Conservation (phyloP, 768 basidiomycete species). For the Serpula lacrymans region DNA sequence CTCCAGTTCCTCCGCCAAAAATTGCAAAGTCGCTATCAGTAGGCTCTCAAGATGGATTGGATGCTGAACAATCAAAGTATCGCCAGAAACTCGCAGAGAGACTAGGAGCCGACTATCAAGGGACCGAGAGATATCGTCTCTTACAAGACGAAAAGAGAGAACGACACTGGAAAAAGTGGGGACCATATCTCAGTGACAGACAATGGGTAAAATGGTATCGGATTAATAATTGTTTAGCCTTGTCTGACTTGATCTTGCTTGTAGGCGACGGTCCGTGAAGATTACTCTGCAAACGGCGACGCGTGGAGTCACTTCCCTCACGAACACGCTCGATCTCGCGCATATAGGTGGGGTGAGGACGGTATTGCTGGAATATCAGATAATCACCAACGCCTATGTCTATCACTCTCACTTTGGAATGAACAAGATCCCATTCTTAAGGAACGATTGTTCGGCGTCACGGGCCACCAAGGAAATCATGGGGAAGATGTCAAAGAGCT, state of each 20-base stretch:
- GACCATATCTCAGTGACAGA: conserved; percentile 93
- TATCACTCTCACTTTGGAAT: conserved; percentile 93
- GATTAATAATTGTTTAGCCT: background rate
- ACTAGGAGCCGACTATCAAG: conserved; percentile 71
- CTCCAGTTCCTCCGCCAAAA: conserved; percentile 44
- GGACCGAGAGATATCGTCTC: conserved; percentile 82
- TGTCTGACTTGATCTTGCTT: conserved; percentile 8
- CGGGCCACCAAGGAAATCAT: conserved; percentile 97
- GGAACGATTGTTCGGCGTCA: conserved; percentile 94
- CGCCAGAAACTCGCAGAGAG: conserved; percentile 62
- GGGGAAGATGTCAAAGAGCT: conserved; percentile 99
- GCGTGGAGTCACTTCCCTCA: conserved; percentile 96
- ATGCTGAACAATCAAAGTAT: conserved; percentile 34
- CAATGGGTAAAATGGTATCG: conserved; percentile 86
- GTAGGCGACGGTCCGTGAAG: conserved; percentile 96
- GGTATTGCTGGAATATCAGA: conserved; percentile 97
- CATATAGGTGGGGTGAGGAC: conserved; percentile 99
- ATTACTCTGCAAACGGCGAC: conserved; percentile 95
- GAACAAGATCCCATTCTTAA: conserved; percentile 92
- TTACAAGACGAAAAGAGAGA: conserved; percentile 76
- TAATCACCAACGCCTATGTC: conserved; percentile 92
- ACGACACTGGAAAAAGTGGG: conserved; percentile 98
- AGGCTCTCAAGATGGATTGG: conserved; percentile 5
- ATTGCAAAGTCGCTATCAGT: conserved; percentile 35
- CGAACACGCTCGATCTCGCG: conserved; percentile 87